Percentiles rank a stretch among this genome's conserved stretches.
These are phyloP conservation scores for Pyropia haitanensis DNA, from an alignment of 23 red algal genomes.

Conservation along the genomic window DNA sequence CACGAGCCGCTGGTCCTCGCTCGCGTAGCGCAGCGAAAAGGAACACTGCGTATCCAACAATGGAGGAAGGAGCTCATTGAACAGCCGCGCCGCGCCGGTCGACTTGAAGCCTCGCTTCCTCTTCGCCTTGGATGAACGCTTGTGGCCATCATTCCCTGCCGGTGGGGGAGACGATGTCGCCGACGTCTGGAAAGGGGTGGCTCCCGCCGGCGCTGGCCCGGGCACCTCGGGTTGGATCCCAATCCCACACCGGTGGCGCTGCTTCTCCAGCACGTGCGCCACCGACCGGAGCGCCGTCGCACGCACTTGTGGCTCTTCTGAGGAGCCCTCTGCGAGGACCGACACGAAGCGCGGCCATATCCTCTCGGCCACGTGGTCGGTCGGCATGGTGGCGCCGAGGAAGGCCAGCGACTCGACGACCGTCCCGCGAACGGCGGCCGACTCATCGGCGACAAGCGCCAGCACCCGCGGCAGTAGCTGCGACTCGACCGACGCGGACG, in stretches of 20 bases:
- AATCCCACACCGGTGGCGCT: neutral
- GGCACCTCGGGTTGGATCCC: too few relatives aligned
- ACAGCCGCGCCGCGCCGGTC: neutral
- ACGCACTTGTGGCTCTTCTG: neutral
- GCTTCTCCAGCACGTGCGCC: conserved; percentile 10
- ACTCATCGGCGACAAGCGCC: neutral
- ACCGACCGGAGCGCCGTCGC: conserved; percentile 11
- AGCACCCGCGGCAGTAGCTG: conserved; percentile 4
- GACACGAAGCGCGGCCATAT: neutral
- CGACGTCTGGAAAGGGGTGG: too few relatives aligned
- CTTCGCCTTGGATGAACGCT: too few relatives aligned
- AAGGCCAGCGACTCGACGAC: conserved; percentile 6
- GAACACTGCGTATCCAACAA: neutral
- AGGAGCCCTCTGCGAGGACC: neutral
- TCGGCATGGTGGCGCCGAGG: neutral
- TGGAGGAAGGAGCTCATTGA: neutral
- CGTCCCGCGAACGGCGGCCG: neutral
- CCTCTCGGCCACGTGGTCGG: neutral
- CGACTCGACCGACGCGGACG: neutral
- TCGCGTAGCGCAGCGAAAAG: neutral
- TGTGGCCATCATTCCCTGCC: too few relatives aligned
- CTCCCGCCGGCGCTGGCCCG: too few relatives aligned
- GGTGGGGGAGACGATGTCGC: too few relatives aligned
- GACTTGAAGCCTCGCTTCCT: too few relatives aligned
- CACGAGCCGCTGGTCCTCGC: conserved; percentile 10